phyloP scores from a whole-genome alignment of 495 filamentous ascomycete genomes.

The Podospora comata region DNA sequence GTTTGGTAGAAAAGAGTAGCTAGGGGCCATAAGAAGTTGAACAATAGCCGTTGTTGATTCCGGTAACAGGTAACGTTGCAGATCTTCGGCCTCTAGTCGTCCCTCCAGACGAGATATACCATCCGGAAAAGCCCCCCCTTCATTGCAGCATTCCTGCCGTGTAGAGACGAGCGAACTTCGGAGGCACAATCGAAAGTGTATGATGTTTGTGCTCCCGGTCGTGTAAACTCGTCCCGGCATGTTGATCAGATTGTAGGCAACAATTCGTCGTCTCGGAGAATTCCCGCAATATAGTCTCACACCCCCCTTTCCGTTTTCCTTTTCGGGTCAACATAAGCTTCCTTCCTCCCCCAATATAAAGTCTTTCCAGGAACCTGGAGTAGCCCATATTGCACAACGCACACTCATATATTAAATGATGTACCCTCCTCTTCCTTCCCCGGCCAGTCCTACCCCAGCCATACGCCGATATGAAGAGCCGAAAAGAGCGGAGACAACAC shows the following conservation, averaged over 20 bases:
- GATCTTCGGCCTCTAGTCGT: conserved; percentile 12
- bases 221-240: neutral
- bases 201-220: neutral
- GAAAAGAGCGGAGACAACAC: conserved; percentile 18
- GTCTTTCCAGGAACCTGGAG: conserved; percentile 33
- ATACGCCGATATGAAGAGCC: neutral
- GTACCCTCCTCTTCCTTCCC: conserved; percentile 15
- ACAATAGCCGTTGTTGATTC: neutral
- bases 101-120: conserved; percentile 27
- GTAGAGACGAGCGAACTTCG: neutral
- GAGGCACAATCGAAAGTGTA: neutral
- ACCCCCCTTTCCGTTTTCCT: neutral
- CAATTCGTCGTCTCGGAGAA: conserved; percentile 28
- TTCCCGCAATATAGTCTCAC: conserved; percentile 16
- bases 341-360: conserved; percentile 9
- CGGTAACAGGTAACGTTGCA: conserved; percentile 32
- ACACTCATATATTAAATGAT: conserved; percentile 23
- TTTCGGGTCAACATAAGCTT: neutral
- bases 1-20: neutral
- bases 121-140: neutral
- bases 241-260: neutral
- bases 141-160: neutral
- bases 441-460: conserved; percentile 9
- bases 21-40: neutral
- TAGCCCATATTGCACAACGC: conserved; percentile 24